Evolutionary conservation across 2,329 filamentous ascomycete species (phyloP), one percentile per base, ranked within the genome.

Genomic region (Coniella lustricola): DNA sequence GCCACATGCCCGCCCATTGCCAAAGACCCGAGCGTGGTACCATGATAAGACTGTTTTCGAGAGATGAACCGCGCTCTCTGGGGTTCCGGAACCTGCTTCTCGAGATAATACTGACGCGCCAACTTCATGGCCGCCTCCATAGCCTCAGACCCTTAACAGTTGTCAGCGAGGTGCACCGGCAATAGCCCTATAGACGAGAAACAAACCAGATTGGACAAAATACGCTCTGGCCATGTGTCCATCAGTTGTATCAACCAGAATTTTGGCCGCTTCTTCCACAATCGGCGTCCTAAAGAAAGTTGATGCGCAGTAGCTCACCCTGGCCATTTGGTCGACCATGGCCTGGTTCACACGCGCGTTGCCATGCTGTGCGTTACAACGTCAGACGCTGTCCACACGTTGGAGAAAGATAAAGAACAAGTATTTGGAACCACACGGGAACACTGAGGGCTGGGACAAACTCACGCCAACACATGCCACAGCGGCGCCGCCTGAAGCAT

Each of bases 31-130:
- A 90, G 65, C 0, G 85, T 90, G 3, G 74, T 81, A 8, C 85
- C 86, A 54, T 90, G 86, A 56, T 87, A 90, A 4, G 82, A 86
- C 36, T 80, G 73, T 32, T 75, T 64, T 13, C 85, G 75, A 3
- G 82, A 74, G 56, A 90, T 87, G 62, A 88, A 87, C 10, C 74
- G 70, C 0, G 65, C 72, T n/a, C 85, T 73, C 34, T 72, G 62
- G 2, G 74, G 70, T 55, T 87, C 73, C 0, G 77, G 66, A 0
- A 67, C 64, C 73, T 64, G 54, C 33, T 77, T 70, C 56, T 84
- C 80, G 9, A 81, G 67, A 54, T 76, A 82, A 57, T 80, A 85
- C 58, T 87, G 83, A 3, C 79, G 68, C 7, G 77, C 72, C 17
- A 86, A 63, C 59, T 86, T 87, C 55, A 84, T 61, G 1, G 81